Conservation (phyloP, 352 stramenopile genomes). For the Phytophthora pisi region DNA sequence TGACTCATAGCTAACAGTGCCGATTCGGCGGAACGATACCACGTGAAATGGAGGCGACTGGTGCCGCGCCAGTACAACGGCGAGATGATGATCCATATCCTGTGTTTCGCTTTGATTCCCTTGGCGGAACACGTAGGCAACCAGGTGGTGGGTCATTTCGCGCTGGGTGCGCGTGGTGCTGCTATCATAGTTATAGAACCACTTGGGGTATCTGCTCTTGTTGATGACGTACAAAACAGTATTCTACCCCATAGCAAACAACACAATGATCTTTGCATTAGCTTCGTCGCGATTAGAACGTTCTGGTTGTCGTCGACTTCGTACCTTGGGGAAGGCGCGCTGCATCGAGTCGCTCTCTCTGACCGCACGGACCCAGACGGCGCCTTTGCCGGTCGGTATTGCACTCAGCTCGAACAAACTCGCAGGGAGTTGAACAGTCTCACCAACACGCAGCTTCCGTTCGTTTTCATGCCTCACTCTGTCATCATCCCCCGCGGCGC, state of each 20-base stretch:
- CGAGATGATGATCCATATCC: neutral
- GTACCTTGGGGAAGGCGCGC: slow-evolving; percentile 18
- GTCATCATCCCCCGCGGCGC: neutral
- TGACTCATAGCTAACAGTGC: neutral
- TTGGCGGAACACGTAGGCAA: slow-evolving; percentile 30
- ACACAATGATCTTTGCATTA: too few relatives aligned
- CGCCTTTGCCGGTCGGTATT: neutral
- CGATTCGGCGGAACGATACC: slow-evolving; percentile 30
- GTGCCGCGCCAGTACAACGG: slow-evolving; percentile 19
- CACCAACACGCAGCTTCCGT: neutral
- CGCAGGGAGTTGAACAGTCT: neutral
- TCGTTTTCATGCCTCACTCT: neutral
- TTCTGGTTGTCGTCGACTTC: neutral
- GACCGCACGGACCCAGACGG: slow-evolving; percentile 25
- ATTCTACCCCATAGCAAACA: slow-evolving; percentile 26
- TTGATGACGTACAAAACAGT: slow-evolving; percentile 39
- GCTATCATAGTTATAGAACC: slow-evolving; percentile 47
- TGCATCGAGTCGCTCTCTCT: slow-evolving; percentile 31
- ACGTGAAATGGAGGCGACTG: slow-evolving; percentile 30
- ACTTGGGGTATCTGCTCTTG: slow-evolving; percentile 34
- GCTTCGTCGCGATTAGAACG: too few relatives aligned
- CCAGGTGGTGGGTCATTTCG: slow-evolving; percentile 40
- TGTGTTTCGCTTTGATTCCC: neutral
- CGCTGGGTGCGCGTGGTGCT: slow-evolving; percentile 39
- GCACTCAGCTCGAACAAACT: neutral